Evolutionary conservation across 371 early-diverging fungal species (phyloP), one percentile per base, ranked within the genome.

Genomic region (Circinella umbellata): DNA sequence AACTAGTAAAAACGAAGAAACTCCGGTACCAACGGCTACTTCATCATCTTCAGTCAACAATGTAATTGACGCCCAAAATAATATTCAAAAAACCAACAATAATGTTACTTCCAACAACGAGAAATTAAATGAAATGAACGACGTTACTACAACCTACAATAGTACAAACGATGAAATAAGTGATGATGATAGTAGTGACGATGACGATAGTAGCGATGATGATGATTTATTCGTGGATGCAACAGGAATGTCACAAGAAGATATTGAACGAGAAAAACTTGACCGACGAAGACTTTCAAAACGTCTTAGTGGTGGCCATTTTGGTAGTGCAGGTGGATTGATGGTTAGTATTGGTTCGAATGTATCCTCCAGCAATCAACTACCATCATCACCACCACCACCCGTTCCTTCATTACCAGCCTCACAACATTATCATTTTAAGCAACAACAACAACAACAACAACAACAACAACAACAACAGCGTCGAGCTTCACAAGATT

Each of bases 241-340:
- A 0, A 74, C 76, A 0, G 79, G 71, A 11, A 49, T 63, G n/a
- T 76, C 77, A 10, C 70, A 75, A 53, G 79, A 80, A 20, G 82
- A 80, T n/a, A 64, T 78, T 11, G 80, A 84, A 54, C 63, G 74
- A 37, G 82, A 84, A 60, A 67, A 67, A 37, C 69, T 47, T 5
- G 78, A 74, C n/a, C 67, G 72, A 10, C 61, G 57, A 13, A 7
- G 68, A n/a, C 63, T 83, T 36, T 77, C 83, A 0, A 83, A 83
- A 60, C 69, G 83, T 67, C 65, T 84, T 15, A 78, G 79, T 36
- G 84, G 82, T 3, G 82, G 82, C 3, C 84, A 84, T 64, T 84
- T 69, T 67, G 84, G 84, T 9, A 81, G 81, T 60, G 84, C 84
- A 4, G 84, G 84, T 10, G 84, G 84, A 27, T 53, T 84, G 18